A percentile compares a stretch with the other conserved stretches of the same genome.
Evolutionary conservation across 1,284 basidiomycete genomes (phyloP).

Genomic region (Fomitopsis betulina): DNA sequence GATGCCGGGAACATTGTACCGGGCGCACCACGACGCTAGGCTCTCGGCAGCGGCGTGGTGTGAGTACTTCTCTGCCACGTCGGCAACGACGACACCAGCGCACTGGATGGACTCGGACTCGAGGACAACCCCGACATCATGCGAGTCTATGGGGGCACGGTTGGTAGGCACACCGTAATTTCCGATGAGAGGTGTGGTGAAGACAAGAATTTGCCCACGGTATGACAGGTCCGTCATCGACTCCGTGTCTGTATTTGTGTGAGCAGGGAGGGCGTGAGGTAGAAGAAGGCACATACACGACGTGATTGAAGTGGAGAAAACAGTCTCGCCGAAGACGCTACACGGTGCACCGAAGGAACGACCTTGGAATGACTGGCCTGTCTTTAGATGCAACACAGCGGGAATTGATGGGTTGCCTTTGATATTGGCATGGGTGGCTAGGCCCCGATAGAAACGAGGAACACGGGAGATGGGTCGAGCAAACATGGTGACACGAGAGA

Average conservation of each 20-base stretch:
- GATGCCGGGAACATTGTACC: constrained; percentile 88
- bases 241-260: constrained; percentile 75
- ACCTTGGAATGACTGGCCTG: constrained; percentile 89
- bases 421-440: constrained; percentile 61
- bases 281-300: constrained; percentile 61
- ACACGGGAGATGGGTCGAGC: constrained; percentile 46
- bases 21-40: constrained; percentile 90
- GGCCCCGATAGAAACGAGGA: constrained; percentile 48
- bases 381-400: constrained; percentile 89
- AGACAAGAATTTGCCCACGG: constrained; percentile 95
- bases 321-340: constrained; percentile 94
- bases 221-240: constrained; percentile 99
- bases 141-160: constrained; percentile 65
- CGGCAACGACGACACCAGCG: constrained; percentile 89
- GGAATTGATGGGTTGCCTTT: constrained; percentile 41
- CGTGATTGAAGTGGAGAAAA: constrained; percentile 98
- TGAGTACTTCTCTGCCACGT: constrained; percentile 93
- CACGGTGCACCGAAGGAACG: constrained; percentile 86
- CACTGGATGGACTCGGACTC: constrained; percentile 92
- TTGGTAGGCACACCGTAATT: constrained; percentile 97
- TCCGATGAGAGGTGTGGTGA: constrained; percentile 97
- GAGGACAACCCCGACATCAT: constrained; percentile 87
- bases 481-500: constrained; percentile 40
- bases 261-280: constrained; percentile 6
- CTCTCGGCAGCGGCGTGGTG: constrained; percentile 95